Base-by-base conservation (phyloP, 2,329 filamentous ascomycete species). In the Xylariaceae sp. region DNA sequence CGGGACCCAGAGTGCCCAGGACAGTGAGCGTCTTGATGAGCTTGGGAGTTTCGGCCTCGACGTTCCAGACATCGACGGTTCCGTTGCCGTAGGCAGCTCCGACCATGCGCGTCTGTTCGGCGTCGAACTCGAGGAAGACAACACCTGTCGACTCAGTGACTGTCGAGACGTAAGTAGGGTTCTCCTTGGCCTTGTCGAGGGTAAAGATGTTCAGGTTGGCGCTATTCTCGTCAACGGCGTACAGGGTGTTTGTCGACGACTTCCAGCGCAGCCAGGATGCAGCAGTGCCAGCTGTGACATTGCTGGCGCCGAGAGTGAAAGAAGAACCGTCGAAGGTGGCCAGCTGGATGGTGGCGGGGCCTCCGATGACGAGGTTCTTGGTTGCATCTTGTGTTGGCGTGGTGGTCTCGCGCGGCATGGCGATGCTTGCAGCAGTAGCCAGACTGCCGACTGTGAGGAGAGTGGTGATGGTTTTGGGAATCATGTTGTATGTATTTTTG, bases 231-330 rank as follows among this genome's bases (percentile, higher is more conserved):
- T 81, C 71, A 17, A 76, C 73, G 42, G 74, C 73, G 53, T 77
- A 80, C 41, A 81, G 53, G 5, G 65, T 60, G 59, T 71, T 67
- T 22, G 71, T 70, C 1, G 47, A 38, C 16, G 66, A 54, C 45
- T 68, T 69, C 62, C 71, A 72, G 38, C 70, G 64, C 64, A 80
- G 64, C 77, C 77, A 81, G 54, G 74, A 77, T 18, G 76, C 71
- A 1, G 54, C 58, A 3, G 66, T 61, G 42, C 69, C 68, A 1
- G 58, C 19, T 7, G 62, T 56, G 2, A 60, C 59, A 33, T 66
- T 63, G 36, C 72, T 73, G 45, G 63, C 58, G 17, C 73, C 67
- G 19, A 74, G 58, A 31, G 66, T 65, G 61, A 80, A 76, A 39
- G 50, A 54, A 16, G 59, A 55, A 50, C 71, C 74, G 57, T 74